These are phyloP conservation scores for Globisporangium emineosum DNA, from an alignment of 352 stramenopile species.

Conservation along the genomic window DNA sequence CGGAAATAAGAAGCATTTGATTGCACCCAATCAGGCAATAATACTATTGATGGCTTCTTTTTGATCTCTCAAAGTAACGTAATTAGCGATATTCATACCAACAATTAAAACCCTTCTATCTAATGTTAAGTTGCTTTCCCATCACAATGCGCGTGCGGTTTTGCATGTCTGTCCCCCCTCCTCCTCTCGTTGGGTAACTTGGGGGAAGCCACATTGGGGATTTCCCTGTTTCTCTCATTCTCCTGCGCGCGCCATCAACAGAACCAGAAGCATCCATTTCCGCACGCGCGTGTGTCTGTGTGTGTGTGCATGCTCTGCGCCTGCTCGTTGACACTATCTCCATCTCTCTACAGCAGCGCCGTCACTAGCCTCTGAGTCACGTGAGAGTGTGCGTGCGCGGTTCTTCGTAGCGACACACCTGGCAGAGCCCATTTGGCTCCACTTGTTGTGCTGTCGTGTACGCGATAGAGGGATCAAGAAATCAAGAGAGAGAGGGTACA, in stretches of 20 bases:
- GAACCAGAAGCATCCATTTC: background rate
- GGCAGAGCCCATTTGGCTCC: background rate
- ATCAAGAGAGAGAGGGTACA: background rate
- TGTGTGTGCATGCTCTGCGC: background rate
- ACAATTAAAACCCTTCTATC: background rate
- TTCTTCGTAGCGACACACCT: too few relatives aligned
- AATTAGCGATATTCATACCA: background rate
- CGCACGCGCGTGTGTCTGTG: background rate
- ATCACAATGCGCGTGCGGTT: background rate
- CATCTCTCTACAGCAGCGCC: background rate
- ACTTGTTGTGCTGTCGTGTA: conserved; percentile 11
- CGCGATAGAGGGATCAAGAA: background rate
- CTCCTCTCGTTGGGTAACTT: background rate
- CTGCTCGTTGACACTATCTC: background rate
- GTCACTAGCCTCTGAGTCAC: background rate
- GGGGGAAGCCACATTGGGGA: conserved; percentile 7
- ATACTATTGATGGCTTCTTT: background rate
- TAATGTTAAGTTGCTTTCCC: background rate
- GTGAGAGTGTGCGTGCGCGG: background rate
- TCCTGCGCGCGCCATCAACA: conserved; percentile 8
- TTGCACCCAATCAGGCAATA: background rate
- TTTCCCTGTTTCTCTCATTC: conserved; percentile 5
- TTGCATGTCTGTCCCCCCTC: conserved; percentile 6
- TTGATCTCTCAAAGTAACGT: background rate
- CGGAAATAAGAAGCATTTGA: background rate